phyloP scores from a whole-genome alignment of 1,284 basidiomycete species.

The Takashimella koratensis region DNA sequence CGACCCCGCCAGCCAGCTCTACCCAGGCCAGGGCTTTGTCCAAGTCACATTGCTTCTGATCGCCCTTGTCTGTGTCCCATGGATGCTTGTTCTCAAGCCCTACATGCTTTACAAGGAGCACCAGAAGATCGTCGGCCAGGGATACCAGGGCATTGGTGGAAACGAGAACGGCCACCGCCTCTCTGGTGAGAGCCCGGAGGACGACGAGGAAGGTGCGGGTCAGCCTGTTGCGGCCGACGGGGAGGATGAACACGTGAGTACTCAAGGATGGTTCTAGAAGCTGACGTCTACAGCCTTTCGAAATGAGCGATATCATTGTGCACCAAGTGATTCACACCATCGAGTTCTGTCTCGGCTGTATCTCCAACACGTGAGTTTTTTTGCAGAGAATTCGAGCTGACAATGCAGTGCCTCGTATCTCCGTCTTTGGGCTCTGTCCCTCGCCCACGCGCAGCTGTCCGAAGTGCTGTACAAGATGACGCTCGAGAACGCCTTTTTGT shows the following conservation, averaged over 20 bases:
- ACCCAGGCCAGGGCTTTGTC: slow-evolving; percentile 79
- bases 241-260: slow-evolving; percentile 52
- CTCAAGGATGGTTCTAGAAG: not conserved
- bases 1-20: slow-evolving; percentile 68
- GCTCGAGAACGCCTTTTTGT: slow-evolving; percentile 57
- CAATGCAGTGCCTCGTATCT: slow-evolving; percentile 78
- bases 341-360: slow-evolving; percentile 97
- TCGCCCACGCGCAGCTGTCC: slow-evolving; percentile 95
- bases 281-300: slow-evolving; percentile 60
- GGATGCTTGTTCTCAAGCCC: slow-evolving; percentile 92
- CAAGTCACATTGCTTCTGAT: slow-evolving; percentile 77
- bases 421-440: slow-evolving; percentile 95
- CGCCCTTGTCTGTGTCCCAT: slow-evolving; percentile 87
- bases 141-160: slow-evolving; percentile 67
- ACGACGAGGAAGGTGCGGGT: slow-evolving; percentile 82
- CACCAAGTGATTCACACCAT: slow-evolving; percentile 98
- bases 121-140: slow-evolving; percentile 75
- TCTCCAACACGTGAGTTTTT: slow-evolving; percentile 75
- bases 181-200: slow-evolving; percentile 51
- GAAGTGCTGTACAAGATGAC: slow-evolving; percentile 93
- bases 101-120: slow-evolving; percentile 90
- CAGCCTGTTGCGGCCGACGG: slow-evolving; percentile 63
- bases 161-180: slow-evolving; percentile 53
- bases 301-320: slow-evolving; percentile 91
- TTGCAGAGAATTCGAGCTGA: slow-evolving; percentile 4